Percentiles rank a stretch among this genome's conserved stretches.
Conservation (phyloP, 2,329 filamentous ascomycete species). For the Onygenales sp. region DNA sequence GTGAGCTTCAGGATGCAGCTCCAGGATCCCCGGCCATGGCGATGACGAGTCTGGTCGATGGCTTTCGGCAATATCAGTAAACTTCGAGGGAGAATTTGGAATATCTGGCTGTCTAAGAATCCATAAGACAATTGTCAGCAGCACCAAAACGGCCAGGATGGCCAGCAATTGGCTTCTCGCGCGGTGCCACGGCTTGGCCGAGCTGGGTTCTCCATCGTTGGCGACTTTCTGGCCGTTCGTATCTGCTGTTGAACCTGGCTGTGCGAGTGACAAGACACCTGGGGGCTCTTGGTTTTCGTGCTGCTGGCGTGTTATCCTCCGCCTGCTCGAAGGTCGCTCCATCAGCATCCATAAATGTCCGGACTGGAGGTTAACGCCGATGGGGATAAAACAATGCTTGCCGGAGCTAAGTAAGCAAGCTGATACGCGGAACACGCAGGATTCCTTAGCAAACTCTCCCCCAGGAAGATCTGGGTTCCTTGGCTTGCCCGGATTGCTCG, state of each 20-base stretch:
- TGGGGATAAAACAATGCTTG: neutral
- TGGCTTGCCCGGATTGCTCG: neutral
- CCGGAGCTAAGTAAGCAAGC: neutral
- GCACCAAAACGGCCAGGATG: neutral
- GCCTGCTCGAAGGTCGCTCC: constrained; percentile 14
- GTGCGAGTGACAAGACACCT: constrained; percentile 4
- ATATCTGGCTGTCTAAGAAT: neutral
- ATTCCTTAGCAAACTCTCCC: neutral
- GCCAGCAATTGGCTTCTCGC: neutral
- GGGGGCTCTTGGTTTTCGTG: constrained; percentile 1
- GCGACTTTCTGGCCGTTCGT: neutral
- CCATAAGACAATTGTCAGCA: neutral
- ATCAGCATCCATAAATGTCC: constrained; percentile 5
- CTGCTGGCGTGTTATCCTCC: constrained; percentile 4
- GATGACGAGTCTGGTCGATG: neutral
- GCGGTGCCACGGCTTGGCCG: neutral
- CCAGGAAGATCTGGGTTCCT: neutral
- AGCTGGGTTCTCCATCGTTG: neutral
- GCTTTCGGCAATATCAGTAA: neutral
- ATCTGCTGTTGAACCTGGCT: neutral
- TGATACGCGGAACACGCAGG: neutral
- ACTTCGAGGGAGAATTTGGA: neutral
- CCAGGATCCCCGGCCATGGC: neutral
- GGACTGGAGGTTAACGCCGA: neutral
- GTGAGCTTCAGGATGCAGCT: constrained; percentile 37